These are phyloP conservation scores for Diaporthe destruens DNA, from an alignment of 2,329 filamentous ascomycete genomes.

Conservation along the genomic window DNA sequence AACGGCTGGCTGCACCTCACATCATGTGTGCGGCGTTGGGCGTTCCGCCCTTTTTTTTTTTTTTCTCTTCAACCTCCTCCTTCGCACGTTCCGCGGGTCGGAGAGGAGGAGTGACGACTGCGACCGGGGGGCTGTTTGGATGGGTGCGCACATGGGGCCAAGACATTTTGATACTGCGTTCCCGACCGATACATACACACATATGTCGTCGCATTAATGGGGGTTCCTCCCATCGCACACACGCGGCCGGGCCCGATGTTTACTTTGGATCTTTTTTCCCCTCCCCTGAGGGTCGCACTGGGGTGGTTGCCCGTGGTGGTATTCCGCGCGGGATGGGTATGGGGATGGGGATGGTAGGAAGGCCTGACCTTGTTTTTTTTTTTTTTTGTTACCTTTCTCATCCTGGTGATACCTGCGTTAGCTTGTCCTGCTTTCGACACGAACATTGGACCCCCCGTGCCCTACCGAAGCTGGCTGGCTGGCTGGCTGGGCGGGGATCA, in stretches of 20 bases:
- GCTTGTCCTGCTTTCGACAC: background rate
- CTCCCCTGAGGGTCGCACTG: background rate
- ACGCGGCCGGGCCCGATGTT: slow-evolving; percentile 18
- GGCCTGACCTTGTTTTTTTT: slow-evolving; percentile 13
- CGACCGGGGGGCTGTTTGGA: too few species aligned
- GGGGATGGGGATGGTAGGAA: background rate
- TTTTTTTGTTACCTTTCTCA: too few species aligned
- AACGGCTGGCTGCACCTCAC: slow-evolving; percentile 15
- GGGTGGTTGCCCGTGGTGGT: too few species aligned
- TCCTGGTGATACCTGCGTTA: slow-evolving; percentile 7
- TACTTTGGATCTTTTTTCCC: background rate
- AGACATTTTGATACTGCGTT: slow-evolving; percentile 13
- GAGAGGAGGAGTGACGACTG: background rate
- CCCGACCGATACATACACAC: too few species aligned
- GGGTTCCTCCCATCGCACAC: background rate
- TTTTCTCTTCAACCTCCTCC: too few species aligned
- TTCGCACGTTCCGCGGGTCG: background rate
- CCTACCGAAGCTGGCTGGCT: background rate
- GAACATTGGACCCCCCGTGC: background rate
- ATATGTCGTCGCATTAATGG: too few species aligned
- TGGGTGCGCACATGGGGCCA: background rate
- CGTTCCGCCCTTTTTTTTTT: background rate
- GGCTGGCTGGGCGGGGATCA: background rate
- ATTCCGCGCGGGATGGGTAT: background rate
- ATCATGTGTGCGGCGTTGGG: background rate